Percentiles rank a stretch among this genome's conserved stretches.
These are phyloP conservation scores for Ogataea corticis DNA, from an alignment of 805 yeast species.

Conservation along the genomic window DNA sequence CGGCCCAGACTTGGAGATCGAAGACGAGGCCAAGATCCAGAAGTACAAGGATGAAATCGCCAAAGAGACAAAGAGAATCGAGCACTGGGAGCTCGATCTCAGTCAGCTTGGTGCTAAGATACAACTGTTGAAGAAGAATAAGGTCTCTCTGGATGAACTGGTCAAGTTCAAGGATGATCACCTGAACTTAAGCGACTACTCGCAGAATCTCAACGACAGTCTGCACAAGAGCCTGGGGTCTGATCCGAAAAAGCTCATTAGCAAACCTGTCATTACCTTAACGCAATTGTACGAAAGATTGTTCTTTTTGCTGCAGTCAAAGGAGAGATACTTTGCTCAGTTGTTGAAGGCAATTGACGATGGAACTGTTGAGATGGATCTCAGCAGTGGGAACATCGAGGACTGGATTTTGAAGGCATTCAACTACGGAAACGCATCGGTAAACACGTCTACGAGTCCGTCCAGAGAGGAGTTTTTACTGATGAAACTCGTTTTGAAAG, in stretches of 20 bases:
- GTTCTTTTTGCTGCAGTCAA: slow-evolving; percentile 81
- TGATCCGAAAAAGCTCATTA: slow-evolving; percentile 24
- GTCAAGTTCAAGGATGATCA: slow-evolving; percentile 39
- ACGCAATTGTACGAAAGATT: slow-evolving; percentile 73
- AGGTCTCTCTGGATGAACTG: slow-evolving; percentile 74
- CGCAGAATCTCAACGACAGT: slow-evolving; percentile 26
- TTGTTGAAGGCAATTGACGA: slow-evolving; percentile 42
- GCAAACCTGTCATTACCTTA: slow-evolving; percentile 48
- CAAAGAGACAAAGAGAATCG: slow-evolving; percentile 68
- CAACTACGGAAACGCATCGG: slow-evolving; percentile 24
- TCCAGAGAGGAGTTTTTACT: slow-evolving; percentile 72
- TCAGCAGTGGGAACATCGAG: slow-evolving; percentile 32
- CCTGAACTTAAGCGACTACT: slow-evolving; percentile 29
- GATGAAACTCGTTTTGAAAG: slow-evolving; percentile 53
- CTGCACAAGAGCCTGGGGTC: slow-evolving; percentile 24
- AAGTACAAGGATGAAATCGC: slow-evolving; percentile 66
- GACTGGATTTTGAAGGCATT: slow-evolving; percentile 38
- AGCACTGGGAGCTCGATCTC: slow-evolving; percentile 68
- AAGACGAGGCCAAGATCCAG: slow-evolving; percentile 70
- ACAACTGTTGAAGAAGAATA: slow-evolving; percentile 74
- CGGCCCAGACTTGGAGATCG: slow-evolving; percentile 65
- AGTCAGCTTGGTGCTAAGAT: slow-evolving; percentile 78
- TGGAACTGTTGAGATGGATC: slow-evolving; percentile 16
- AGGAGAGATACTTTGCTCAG: slow-evolving; percentile 67
- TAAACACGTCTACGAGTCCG: slow-evolving; percentile 28